These are phyloP conservation scores for Sarocladium oryzae DNA, from an alignment of 2,329 filamentous ascomycete genomes.

Conservation along the genomic window DNA sequence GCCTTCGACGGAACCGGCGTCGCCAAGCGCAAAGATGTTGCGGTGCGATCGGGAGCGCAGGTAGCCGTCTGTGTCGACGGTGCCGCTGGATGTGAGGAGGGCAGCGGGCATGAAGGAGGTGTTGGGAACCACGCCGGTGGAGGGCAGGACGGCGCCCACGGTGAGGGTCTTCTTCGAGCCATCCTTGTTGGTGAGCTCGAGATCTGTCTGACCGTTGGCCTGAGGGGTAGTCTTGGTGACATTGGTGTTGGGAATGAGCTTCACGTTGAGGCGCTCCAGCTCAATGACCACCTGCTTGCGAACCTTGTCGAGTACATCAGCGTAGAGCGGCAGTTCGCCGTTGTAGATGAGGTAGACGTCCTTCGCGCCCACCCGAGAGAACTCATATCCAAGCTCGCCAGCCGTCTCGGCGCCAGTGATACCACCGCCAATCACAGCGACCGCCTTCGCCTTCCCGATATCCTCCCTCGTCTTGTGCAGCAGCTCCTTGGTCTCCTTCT, in stretches of 20 bases:
- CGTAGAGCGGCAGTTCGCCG: slow-evolving; percentile 31
- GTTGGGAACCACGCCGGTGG: slow-evolving; percentile 39
- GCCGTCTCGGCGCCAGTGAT: slow-evolving; percentile 43
- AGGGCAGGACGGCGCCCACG: slow-evolving; percentile 40
- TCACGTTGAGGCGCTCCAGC: slow-evolving; percentile 38
- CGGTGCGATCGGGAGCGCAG: slow-evolving; percentile 28
- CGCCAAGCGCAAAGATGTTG: slow-evolving; percentile 40
- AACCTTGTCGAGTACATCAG: slow-evolving; percentile 27
- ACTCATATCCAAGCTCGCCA: slow-evolving; percentile 44
- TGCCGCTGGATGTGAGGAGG: slow-evolving; percentile 28
- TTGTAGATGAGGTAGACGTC: slow-evolving; percentile 37
- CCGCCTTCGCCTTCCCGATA: slow-evolving; percentile 36
- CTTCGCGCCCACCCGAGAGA: slow-evolving; percentile 36
- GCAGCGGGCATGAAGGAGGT: slow-evolving; percentile 33
- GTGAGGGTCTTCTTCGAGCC: slow-evolving; percentile 31
- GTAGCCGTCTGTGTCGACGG: slow-evolving; percentile 29
- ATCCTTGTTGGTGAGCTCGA: slow-evolving; percentile 25
- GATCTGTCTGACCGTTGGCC: slow-evolving; percentile 20
- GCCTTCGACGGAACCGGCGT: slow-evolving; percentile 34
- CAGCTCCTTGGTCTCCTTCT: slow-evolving; percentile 33
- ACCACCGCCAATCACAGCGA: slow-evolving; percentile 47
- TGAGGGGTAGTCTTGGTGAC: slow-evolving; percentile 22
- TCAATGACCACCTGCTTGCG: slow-evolving; percentile 30
- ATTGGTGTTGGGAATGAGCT: slow-evolving; percentile 31
- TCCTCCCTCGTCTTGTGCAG: slow-evolving; percentile 28